phyloP scores from a whole-genome alignment of 2,329 filamentous ascomycete species.

The Esteya vermicola region DNA sequence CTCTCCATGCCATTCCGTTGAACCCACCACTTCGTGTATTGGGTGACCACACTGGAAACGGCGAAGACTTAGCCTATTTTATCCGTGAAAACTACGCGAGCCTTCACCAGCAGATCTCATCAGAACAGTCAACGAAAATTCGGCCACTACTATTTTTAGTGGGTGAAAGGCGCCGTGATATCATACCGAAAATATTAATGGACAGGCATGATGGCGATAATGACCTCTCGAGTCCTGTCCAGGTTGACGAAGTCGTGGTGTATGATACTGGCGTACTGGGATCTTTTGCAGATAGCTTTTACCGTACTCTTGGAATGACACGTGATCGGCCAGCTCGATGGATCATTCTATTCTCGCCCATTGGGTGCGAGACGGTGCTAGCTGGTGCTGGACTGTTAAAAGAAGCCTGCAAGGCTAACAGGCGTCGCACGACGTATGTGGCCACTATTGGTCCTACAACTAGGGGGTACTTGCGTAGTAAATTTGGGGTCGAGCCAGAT shows the following conservation, averaged over 20 bases:
- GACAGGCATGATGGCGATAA: conserved; percentile 17
- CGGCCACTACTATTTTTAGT: conserved; percentile 71
- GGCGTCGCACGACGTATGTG: conserved; percentile 43
- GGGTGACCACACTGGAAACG: conserved; percentile 73
- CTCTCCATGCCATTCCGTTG: conserved; percentile 44
- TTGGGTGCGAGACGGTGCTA: conserved; percentile 48
- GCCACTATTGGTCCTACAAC: conserved; percentile 94
- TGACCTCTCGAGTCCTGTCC: conserved; percentile 36
- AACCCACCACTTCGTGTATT: conserved; percentile 46
- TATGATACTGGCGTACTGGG: conserved; percentile 79
- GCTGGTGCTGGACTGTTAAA: conserved; percentile 37
- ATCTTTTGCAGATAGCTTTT: conserved; percentile 59
- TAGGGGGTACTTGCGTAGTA: conserved; percentile 51
- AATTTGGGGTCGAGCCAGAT: conserved; percentile 55
- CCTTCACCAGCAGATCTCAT: conserved; percentile 8
- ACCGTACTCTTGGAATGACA: conserved; percentile 30
- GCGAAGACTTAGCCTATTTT: conserved; percentile 61
- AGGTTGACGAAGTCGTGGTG: conserved; percentile 65
- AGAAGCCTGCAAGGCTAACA: conserved; percentile 3
- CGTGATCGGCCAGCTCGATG: conserved; percentile 35
- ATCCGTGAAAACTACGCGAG: conserved; percentile 64
- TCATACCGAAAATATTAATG: conserved; percentile 73
- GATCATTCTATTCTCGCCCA: conserved; percentile 63
- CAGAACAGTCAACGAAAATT: conserved; percentile 48
- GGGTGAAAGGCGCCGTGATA: conserved; percentile 76